Conservation (phyloP, 2,329 filamentous ascomycete genomes). For the Diaporthe destruens region DNA sequence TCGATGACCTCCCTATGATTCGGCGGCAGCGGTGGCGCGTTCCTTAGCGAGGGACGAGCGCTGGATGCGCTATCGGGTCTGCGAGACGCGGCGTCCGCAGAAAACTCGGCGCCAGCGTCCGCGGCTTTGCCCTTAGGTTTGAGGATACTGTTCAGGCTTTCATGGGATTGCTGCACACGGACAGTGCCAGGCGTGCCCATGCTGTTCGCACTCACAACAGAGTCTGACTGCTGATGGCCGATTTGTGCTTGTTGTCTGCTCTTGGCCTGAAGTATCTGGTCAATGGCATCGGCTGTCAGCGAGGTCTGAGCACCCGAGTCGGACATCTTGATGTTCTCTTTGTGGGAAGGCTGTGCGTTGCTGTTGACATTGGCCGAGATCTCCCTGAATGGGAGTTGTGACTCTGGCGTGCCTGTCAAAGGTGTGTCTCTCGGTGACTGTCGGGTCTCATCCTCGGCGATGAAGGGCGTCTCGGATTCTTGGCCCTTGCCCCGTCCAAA, state of each 20-base stretch:
- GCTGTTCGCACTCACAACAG: slow-evolving; percentile 46
- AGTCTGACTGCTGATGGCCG: slow-evolving; percentile 53
- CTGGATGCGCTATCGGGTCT: slow-evolving; percentile 83
- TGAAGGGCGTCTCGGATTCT: slow-evolving; percentile 57
- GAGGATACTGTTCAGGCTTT: slow-evolving; percentile 61
- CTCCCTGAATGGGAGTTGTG: slow-evolving; percentile 70
- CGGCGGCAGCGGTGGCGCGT: slow-evolving; percentile 78
- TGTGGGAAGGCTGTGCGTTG: slow-evolving; percentile 55
- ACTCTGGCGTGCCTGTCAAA: slow-evolving; percentile 64
- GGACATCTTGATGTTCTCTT: slow-evolving; percentile 59
- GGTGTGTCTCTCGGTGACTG: slow-evolving; percentile 61
- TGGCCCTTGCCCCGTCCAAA: slow-evolving; percentile 60
- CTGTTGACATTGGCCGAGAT: slow-evolving; percentile 68
- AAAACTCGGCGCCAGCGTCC: slow-evolving; percentile 52
- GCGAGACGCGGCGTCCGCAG: slow-evolving; percentile 54
- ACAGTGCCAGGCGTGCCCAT: slow-evolving; percentile 53
- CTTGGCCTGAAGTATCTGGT: slow-evolving; percentile 76
- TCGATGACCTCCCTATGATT: slow-evolving; percentile 90
- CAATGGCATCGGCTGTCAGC: slow-evolving; percentile 85
- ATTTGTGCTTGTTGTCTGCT: slow-evolving; percentile 47
- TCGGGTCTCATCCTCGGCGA: slow-evolving; percentile 75
- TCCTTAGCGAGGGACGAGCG: slow-evolving; percentile 58
- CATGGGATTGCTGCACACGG: slow-evolving; percentile 61
- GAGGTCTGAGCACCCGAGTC: slow-evolving; percentile 87
- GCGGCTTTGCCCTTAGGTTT: slow-evolving; percentile 54